Conservation (phyloP, 225 moss, liverwort and hornwort species). For the Pleurozium schreberi region DNA sequence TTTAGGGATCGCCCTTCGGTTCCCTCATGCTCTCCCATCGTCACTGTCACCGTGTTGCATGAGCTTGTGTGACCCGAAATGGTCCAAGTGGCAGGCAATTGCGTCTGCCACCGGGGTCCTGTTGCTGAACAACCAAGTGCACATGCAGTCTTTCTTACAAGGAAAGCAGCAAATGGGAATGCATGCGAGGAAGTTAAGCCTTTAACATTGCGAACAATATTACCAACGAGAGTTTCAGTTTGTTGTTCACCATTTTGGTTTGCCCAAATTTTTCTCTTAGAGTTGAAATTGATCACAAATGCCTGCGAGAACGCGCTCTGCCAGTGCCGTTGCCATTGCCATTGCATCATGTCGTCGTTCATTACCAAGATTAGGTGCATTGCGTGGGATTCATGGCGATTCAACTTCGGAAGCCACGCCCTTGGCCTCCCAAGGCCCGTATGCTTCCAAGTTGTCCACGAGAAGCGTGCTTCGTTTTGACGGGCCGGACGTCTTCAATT, state of each 20-base stretch:
- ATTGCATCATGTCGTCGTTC: neutral
- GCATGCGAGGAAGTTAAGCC: neutral
- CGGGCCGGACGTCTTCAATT: slow-evolving; percentile 61
- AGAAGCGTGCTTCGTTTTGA: slow-evolving; percentile 51
- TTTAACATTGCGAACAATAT: neutral
- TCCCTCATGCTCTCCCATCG: neutral
- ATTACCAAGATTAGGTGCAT: neutral
- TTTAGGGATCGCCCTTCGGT: neutral
- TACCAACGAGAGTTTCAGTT: neutral
- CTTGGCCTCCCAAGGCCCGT: neutral
- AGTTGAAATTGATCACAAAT: neutral
- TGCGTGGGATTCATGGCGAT: neutral
- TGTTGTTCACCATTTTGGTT: neutral
- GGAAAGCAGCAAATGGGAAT: neutral
- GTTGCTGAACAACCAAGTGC: neutral
- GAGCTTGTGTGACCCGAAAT: neutral
- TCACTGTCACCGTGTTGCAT: slow-evolving; percentile 2
- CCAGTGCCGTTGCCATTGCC: neutral
- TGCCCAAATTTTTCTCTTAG: too few relatives aligned
- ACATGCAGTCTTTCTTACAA: neutral
- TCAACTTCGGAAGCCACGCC: neutral
- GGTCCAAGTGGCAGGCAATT: neutral
- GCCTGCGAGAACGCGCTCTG: neutral
- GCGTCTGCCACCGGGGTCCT: neutral
- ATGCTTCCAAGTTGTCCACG: neutral